phyloP scores from a whole-genome alignment of 345 rosid species.

The Streptanthus diversifolius region DNA sequence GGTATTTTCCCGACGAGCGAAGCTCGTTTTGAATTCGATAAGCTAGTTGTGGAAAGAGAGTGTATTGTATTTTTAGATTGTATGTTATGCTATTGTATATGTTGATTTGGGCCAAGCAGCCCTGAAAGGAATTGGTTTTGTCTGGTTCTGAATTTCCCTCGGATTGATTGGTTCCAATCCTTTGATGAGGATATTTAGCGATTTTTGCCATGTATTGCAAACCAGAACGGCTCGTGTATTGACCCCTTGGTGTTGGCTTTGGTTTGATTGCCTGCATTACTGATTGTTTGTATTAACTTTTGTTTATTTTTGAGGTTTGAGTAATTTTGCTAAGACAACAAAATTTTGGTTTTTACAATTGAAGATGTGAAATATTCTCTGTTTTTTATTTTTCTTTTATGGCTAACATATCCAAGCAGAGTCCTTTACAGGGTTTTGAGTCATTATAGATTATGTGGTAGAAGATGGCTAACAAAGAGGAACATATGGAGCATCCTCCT shows the following conservation, averaged over 20 bases:
- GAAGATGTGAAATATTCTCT: background rate
- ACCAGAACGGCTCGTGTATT: background rate
- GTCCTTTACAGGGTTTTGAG: background rate
- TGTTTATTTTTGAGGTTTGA: background rate
- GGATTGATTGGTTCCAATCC: background rate
- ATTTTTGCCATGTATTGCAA: background rate
- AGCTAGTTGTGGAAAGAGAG: background rate
- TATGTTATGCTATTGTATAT: background rate
- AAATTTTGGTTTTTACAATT: background rate
- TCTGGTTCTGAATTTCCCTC: background rate
- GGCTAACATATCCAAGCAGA: background rate
- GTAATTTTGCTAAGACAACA: background rate
- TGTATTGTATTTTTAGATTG: background rate
- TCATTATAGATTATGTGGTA: background rate
- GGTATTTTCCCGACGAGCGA: constrained; percentile 4
- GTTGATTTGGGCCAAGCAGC: background rate
- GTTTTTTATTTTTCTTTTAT: background rate
- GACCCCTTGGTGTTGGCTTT: background rate
- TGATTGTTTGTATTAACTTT: background rate
- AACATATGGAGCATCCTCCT: constrained; percentile 37
- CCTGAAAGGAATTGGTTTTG: background rate
- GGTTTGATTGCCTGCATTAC: background rate
- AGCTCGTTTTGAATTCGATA: constrained; percentile 1
- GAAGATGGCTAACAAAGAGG: constrained; percentile 60
- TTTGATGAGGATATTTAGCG: background rate